These are phyloP conservation scores for Solanum peruvianum DNA, from an alignment of 257 asterid species.

Conservation along the genomic window DNA sequence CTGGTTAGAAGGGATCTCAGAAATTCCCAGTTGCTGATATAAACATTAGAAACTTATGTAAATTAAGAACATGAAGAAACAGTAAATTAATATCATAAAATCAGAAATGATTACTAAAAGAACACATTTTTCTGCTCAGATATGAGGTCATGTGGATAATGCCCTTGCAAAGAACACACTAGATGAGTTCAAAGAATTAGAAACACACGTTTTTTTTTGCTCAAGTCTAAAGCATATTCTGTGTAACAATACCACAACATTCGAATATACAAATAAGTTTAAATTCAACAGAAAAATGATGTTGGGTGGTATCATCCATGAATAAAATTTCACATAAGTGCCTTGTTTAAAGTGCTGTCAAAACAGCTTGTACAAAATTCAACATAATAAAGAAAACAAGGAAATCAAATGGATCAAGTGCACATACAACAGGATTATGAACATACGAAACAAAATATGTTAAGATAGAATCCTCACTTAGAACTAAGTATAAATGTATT, in stretches of 20 bases:
- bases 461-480: neutral
- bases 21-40: constrained; percentile 39
- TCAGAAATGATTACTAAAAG: neutral
- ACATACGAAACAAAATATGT: neutral
- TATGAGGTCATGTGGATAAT: neutral
- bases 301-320: neutral
- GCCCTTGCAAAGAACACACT: neutral
- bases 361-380: neutral
- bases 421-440: neutral
- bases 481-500: neutral
- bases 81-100: neutral
- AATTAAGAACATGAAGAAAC: neutral
- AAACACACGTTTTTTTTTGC: neutral
- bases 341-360: neutral
- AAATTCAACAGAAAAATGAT: neutral
- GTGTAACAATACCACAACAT: neutral
- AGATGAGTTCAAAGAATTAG: neutral
- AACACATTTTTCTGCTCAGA: neutral
- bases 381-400: neutral
- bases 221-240: neutral
- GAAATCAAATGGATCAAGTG: neutral
- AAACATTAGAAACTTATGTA: neutral
- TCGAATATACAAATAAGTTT: neutral
- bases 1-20: constrained; percentile 8
- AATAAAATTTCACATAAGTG: neutral